These are phyloP conservation scores for Lactarius quietus DNA, from an alignment of 768 basidiomycete species.

Conservation along the genomic window DNA sequence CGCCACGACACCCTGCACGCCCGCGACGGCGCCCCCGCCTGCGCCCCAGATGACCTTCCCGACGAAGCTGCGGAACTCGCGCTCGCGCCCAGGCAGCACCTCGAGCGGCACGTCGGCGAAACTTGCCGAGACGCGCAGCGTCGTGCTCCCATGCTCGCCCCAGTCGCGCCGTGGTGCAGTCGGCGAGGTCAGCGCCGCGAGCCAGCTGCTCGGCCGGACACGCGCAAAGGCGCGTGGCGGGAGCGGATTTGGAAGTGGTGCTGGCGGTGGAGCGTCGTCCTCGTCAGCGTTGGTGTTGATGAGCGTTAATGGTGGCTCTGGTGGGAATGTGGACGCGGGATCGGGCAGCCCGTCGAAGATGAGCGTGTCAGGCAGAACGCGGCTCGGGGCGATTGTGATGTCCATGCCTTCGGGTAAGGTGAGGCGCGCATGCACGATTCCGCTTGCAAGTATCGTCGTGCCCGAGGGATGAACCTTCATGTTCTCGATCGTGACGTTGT, in stretches of 20 bases:
- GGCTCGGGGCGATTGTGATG: slow-evolving; percentile 57
- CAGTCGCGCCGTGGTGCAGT: slow-evolving; percentile 37
- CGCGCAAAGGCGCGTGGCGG: slow-evolving; percentile 74
- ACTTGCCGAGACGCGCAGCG: slow-evolving; percentile 57
- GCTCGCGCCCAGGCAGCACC: slow-evolving; percentile 74
- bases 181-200: slow-evolving; percentile 44
- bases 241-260: slow-evolving; percentile 61
- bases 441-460: slow-evolving; percentile 58
- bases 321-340: background rate
- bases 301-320: background rate
- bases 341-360: slow-evolving; percentile 59
- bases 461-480: slow-evolving; percentile 64
- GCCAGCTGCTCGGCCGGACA: slow-evolving; percentile 69
- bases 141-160: slow-evolving; percentile 48
- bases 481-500: slow-evolving; percentile 66
- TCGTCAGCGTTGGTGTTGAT: slow-evolving; percentile 21
- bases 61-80: slow-evolving; percentile 72
- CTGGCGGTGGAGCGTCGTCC: slow-evolving; percentile 36
- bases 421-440: slow-evolving; percentile 58
- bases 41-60: slow-evolving; percentile 51
- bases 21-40: slow-evolving; percentile 18
- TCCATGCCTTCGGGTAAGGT: slow-evolving; percentile 70
- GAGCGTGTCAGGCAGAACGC: slow-evolving; percentile 70
- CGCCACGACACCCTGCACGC: slow-evolving; percentile 22
- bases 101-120: slow-evolving; percentile 72